phyloP scores from a whole-genome alignment of 1,284 basidiomycete species.

The Tylopilus sp. region DNA sequence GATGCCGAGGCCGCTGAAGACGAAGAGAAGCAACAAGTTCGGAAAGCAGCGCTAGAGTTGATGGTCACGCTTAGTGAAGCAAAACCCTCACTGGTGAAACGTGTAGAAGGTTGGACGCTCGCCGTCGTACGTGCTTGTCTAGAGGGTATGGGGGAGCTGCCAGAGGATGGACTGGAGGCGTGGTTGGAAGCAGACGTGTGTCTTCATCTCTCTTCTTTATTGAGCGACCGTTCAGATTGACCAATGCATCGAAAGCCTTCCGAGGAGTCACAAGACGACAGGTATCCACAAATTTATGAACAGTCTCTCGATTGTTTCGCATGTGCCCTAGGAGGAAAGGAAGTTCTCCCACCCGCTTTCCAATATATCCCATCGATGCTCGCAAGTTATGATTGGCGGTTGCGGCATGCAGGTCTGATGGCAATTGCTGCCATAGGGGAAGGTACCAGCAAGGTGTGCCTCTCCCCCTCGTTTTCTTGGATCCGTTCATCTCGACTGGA shows the following conservation, averaged over 20 bases:
- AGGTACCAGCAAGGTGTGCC: conserved; percentile 58
- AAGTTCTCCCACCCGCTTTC: conserved; percentile 70
- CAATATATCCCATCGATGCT: conserved; percentile 77
- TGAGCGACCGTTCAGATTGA: conserved; percentile 3
- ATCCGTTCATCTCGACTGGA: neutral
- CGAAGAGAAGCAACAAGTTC: conserved; percentile 54
- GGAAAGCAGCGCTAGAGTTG: conserved; percentile 66
- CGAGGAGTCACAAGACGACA: conserved; percentile 65
- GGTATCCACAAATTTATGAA: conserved; percentile 70
- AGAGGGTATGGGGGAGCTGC: conserved; percentile 76
- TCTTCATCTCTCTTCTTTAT: conserved; percentile 8
- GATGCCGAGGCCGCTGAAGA: conserved; percentile 43
- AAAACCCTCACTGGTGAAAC: conserved; percentile 60
- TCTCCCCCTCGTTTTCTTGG: neutral
- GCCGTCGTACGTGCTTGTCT: conserved; percentile 66
- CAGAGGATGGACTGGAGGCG: conserved; percentile 51
- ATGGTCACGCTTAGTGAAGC: conserved; percentile 74
- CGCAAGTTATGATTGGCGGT: conserved; percentile 72
- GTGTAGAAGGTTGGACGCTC: conserved; percentile 61
- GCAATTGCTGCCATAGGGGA: conserved; percentile 75
- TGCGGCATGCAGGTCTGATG: conserved; percentile 76
- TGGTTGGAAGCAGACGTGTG: conserved; percentile 74
- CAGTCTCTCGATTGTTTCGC: conserved; percentile 73
- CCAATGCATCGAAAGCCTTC: conserved; percentile 45
- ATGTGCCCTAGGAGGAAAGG: conserved; percentile 66